Percentiles rank a stretch among this genome's conserved stretches.
phyloP scores from a whole-genome alignment of 345 rosid genomes.

The Luvunga scandens region DNA sequence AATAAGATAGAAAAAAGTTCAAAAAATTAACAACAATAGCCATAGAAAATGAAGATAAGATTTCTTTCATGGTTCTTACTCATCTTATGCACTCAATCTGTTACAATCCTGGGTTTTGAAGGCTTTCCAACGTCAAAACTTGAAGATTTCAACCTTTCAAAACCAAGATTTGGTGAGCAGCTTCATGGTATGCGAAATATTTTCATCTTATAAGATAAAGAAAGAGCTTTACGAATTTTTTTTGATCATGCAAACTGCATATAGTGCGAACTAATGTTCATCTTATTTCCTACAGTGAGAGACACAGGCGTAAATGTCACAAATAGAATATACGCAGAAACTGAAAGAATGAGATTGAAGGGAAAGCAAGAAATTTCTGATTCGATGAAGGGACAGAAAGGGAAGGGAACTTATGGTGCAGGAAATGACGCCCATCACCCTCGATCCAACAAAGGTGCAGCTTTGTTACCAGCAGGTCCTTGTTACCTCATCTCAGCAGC shows the following conservation, averaged over 20 bases:
- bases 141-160: slow-evolving; percentile 14
- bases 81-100: slow-evolving; percentile 17
- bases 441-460: slow-evolving; percentile 6
- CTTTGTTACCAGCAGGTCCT: slow-evolving; percentile 14
- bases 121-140: not conserved
- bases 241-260: too few species aligned
- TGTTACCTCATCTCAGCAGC: slow-evolving; percentile 3
- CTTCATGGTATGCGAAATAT: slow-evolving; percentile 22
- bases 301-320: slow-evolving; percentile 17
- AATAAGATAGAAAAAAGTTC: not conserved
- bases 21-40: too few species aligned
- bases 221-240: not conserved
- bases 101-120: slow-evolving; percentile 14
- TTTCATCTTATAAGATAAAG: not conserved
- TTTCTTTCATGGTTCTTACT: slow-evolving; percentile 20
- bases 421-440: slow-evolving; percentile 23
- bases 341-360: not conserved
- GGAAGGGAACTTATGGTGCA: slow-evolving; percentile 36
- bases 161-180: slow-evolving; percentile 1
- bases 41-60: slow-evolving; percentile 14
- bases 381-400: slow-evolving; percentile 19
- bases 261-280: not conserved
- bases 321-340: not conserved
- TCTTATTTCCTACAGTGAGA: not conserved
- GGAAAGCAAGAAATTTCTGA: not conserved